Percentiles rank a stretch among this genome's conserved stretches.
Conservation (phyloP, 108 stramenopile genomes). For the Hondaea fermentalgiana region DNA sequence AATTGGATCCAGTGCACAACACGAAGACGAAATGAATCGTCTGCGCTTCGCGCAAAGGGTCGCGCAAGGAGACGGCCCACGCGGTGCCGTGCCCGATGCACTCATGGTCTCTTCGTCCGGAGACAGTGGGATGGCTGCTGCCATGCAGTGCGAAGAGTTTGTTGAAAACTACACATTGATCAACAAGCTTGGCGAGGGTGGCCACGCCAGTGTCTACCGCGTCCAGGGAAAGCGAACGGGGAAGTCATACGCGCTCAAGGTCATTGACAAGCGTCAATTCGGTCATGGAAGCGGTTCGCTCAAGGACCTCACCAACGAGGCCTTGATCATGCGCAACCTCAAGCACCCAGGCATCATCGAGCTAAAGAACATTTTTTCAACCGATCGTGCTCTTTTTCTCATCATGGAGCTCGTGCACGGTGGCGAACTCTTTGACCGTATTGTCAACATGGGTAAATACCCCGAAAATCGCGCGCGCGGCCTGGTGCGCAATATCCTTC, state of each 20-base stretch:
- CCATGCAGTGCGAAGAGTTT: background rate
- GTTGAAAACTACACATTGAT: background rate
- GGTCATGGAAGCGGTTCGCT: background rate
- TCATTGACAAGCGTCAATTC: background rate
- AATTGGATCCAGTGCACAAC: background rate
- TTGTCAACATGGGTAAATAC: background rate
- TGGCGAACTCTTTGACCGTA: constrained; percentile 30
- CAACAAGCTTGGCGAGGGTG: background rate
- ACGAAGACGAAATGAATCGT: background rate
- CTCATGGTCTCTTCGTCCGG: background rate
- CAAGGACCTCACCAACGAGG: constrained; percentile 9
- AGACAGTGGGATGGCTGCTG: background rate
- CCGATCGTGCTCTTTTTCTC: background rate
- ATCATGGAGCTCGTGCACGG: constrained; percentile 24
- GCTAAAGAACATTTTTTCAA: background rate
- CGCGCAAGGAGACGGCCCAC: background rate
- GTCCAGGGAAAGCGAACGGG: background rate
- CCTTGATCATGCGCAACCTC: background rate
- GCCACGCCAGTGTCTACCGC: background rate
- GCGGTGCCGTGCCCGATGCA: background rate
- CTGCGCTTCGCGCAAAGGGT: background rate
- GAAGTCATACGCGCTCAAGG: background rate
- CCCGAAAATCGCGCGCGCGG: background rate
- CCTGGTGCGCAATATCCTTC: background rate
- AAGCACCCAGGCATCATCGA: constrained; percentile 8